These are phyloP conservation scores for Lepraria neglecta DNA, from an alignment of 495 filamentous ascomycete genomes.

Conservation along the genomic window DNA sequence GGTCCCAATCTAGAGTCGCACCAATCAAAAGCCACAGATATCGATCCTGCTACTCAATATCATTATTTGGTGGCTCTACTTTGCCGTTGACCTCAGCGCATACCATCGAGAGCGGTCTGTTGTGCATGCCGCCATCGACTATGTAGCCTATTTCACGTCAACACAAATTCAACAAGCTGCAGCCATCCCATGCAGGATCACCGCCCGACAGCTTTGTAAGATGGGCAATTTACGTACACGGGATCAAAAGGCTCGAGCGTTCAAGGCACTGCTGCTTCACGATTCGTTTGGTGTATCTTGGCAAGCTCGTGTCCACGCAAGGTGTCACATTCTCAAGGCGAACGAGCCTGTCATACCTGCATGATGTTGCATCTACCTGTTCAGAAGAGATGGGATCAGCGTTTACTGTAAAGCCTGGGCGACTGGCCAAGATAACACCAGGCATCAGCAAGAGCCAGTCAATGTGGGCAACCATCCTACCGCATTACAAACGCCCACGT, in stretches of 20 bases:
- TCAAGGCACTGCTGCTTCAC: neutral
- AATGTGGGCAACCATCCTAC: neutral
- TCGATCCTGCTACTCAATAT: neutral
- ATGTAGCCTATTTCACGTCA: neutral
- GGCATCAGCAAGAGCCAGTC: neutral
- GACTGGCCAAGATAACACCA: too few relatives aligned
- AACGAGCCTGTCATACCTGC: neutral
- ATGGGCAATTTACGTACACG: neutral
- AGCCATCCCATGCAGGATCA: conserved; percentile 1
- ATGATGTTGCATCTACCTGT: neutral
- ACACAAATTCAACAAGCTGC: conserved; percentile 10
- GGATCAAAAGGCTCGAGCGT: neutral
- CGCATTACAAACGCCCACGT: too few relatives aligned
- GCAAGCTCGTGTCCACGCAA: neutral
- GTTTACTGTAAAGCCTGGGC: neutral
- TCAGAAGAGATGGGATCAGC: neutral
- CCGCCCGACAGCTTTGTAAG: conserved; percentile 2
- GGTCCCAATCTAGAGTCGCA: neutral
- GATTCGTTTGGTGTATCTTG: neutral
- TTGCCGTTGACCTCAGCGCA: neutral
- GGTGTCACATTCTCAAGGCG: neutral
- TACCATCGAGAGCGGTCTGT: neutral
- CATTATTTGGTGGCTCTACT: neutral
- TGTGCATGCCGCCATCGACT: conserved; percentile 1
- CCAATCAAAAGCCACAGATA: neutral